phyloP scores from a whole-genome alignment of 148 eudicot species.

The Rhododendron griersonianum region DNA sequence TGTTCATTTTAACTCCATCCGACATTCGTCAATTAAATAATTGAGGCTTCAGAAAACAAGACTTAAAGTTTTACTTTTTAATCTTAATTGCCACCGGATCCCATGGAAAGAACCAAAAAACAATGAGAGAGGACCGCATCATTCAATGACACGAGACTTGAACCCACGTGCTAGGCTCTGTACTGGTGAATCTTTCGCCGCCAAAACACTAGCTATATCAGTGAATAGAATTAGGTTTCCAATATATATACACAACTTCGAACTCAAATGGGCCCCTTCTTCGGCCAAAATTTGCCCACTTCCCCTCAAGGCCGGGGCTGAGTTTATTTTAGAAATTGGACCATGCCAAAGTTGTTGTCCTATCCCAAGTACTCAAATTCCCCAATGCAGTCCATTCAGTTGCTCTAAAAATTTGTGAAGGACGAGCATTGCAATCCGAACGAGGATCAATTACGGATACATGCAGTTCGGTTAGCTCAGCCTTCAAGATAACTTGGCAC shows the following conservation, averaged over 20 bases:
- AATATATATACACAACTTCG: background rate
- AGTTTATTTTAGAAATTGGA: background rate
- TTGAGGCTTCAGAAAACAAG: no score
- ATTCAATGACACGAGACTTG: background rate
- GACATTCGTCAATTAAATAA: no score
- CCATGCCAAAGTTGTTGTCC: background rate
- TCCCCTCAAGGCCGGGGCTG: no score
- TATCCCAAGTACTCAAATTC: background rate
- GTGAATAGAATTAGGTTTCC: background rate
- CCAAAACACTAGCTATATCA: background rate
- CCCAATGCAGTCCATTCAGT: background rate
- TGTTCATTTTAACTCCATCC: no score
- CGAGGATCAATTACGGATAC: background rate
- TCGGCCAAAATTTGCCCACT: no score
- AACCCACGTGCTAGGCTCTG: no score
- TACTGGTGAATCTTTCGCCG: background rate
- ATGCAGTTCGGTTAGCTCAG: background rate
- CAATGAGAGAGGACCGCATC: background rate
- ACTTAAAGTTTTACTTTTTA: background rate
- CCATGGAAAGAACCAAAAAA: background rate
- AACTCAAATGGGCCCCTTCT: background rate
- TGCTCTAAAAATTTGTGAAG: background rate
- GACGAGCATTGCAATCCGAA: background rate
- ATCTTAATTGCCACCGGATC: background rate
- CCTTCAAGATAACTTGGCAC: background rate